phyloP scores from a whole-genome alignment of 345 rosid species.

The Acer negundo region DNA sequence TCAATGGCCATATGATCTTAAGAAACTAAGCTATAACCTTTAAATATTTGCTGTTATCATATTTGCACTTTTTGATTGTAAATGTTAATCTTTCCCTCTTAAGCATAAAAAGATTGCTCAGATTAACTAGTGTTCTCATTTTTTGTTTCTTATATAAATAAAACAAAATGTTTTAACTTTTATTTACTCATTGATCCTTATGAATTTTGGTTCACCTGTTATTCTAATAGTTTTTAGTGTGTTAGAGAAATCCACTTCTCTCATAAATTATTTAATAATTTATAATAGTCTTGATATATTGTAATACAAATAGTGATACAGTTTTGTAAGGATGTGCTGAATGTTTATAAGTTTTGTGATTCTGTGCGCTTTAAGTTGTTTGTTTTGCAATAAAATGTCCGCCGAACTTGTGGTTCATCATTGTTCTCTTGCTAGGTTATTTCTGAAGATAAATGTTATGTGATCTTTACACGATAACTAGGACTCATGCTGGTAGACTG shows the following conservation, averaged over 20 bases:
- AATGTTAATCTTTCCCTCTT: background rate
- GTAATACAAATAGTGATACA: background rate
- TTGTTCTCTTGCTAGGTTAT: background rate
- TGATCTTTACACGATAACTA: background rate
- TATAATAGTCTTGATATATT: background rate
- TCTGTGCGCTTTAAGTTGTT: background rate
- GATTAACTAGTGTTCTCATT: background rate
- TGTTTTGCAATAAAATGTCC: background rate
- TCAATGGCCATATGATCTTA: constrained; percentile 1
- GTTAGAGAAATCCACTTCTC: background rate
- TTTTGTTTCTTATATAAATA: background rate
- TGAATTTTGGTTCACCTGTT: background rate
- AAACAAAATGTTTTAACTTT: background rate
- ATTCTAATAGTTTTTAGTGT: background rate
- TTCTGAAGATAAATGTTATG: background rate
- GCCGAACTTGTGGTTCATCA: background rate
- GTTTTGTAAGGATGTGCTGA: background rate
- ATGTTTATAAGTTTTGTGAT: background rate
- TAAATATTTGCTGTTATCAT: background rate
- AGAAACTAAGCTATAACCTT: background rate
- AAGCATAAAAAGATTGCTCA: constrained; percentile 3
- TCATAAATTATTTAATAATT: background rate
- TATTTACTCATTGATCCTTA: background rate
- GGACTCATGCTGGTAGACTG: background rate
- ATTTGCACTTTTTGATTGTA: background rate